These are phyloP conservation scores for Podaxis carcinomalis DNA, from an alignment of 768 basidiomycete species.

Conservation along the genomic window DNA sequence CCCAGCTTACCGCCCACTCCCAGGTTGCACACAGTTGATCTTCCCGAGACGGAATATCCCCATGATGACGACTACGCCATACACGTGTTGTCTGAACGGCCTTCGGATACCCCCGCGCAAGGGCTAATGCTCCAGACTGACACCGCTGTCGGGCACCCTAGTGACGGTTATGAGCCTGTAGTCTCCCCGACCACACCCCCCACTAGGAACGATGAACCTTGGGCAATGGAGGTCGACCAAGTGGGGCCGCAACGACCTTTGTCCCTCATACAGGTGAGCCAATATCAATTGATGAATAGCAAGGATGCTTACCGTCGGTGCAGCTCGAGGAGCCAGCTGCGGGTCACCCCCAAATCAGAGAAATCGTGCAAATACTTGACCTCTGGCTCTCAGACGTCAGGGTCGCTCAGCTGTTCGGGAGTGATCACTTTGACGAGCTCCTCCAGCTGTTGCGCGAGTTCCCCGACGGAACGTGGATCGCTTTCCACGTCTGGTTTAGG, in stretches of 20 bases:
- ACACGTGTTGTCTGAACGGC: too few species aligned
- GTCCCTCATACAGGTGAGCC: background rate
- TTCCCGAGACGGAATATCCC: background rate
- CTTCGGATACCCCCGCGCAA: background rate
- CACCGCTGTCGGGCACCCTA: background rate
- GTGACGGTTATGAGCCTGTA: background rate
- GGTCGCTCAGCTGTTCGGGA: background rate
- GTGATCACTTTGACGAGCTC: background rate
- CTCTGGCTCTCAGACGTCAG: background rate
- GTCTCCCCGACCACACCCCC: background rate
- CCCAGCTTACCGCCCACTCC: background rate
- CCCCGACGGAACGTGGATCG: background rate
- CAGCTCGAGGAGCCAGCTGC: background rate
- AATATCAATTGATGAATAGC: background rate
- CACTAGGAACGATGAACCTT: background rate
- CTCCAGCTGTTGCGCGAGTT: background rate
- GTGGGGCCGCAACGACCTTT: background rate
- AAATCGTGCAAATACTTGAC: background rate
- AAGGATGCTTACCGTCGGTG: background rate
- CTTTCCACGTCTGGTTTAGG: background rate
- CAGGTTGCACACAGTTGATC: background rate
- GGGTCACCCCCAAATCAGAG: background rate
- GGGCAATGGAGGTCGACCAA: background rate
- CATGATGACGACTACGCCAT: background rate
- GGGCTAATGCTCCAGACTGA: background rate